Conservation (phyloP, 257 asterid genomes). For the Solanum okadae region DNA sequence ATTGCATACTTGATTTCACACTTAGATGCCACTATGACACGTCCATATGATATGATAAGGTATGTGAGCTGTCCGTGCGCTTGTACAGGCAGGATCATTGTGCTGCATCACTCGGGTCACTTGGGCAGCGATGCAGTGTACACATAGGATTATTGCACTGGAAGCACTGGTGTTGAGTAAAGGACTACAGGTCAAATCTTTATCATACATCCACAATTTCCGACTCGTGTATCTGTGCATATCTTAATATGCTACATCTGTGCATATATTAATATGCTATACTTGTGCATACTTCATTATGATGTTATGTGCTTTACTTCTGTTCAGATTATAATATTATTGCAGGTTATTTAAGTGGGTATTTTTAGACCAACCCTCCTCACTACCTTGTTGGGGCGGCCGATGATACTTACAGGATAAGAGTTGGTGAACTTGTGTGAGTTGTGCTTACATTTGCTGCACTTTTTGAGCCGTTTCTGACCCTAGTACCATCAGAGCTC, state of each 20-base stretch:
- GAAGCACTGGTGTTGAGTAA: not conserved
- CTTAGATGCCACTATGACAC: not conserved
- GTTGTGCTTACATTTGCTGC: not conserved
- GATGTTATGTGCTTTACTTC: not conserved
- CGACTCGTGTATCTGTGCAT: not conserved
- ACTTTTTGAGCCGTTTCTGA: not conserved
- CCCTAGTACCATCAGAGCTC: not conserved
- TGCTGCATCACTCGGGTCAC: not conserved
- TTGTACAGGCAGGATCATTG: not conserved
- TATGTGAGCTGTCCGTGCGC: not conserved
- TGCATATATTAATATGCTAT: not conserved
- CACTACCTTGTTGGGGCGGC: not conserved
- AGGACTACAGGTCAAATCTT: not conserved
- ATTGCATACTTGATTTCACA: not conserved
- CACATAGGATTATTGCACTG: not conserved
- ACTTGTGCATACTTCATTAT: not conserved
- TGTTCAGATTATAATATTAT: not conserved
- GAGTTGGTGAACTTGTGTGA: not conserved
- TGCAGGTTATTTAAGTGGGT: not conserved
- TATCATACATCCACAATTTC: not conserved
- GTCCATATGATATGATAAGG: not conserved
- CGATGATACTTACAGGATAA: not conserved
- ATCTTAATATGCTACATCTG: not conserved
- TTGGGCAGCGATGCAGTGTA: not conserved
- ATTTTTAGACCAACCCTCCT: not conserved